Percentiles rank a stretch among this genome's conserved stretches.
Conservation (phyloP, 2,329 filamentous ascomycete species). For the Penicillium sp. region DNA sequence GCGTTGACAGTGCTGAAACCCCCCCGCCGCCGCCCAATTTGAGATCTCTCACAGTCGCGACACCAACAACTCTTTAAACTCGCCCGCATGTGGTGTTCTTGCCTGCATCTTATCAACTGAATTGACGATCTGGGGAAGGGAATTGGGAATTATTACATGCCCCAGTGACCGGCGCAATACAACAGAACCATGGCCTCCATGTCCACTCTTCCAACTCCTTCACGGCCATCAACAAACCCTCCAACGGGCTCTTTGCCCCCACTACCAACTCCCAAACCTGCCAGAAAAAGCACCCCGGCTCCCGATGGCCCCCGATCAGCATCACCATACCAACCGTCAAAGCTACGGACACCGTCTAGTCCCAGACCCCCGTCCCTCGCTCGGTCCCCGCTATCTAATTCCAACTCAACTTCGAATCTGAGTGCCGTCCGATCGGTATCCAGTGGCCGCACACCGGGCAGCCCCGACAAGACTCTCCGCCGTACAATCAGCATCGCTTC, state of each 20-base stretch:
- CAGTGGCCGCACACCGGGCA: conserved; percentile 58
- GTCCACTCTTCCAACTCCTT: conserved; percentile 70
- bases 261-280: conserved; percentile 73
- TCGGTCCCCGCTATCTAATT: conserved; percentile 55
- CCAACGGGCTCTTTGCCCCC: conserved; percentile 75
- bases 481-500: conserved; percentile 93
- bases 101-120: conserved; percentile 6
- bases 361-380: conserved; percentile 59
- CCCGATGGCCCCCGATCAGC: conserved; percentile 52
- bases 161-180: neutral
- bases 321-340: conserved; percentile 55
- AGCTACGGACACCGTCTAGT: conserved; percentile 65
- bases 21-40: conserved; percentile 2
- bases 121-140: conserved; percentile 9
- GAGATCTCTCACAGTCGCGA: conserved; percentile 1
- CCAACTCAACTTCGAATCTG: conserved; percentile 59
- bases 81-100: conserved; percentile 23
- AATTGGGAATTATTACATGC: neutral
- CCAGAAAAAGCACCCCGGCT: conserved; percentile 68
- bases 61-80: conserved; percentile 1
- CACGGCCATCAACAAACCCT: conserved; percentile 66
- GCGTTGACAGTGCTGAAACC: conserved; percentile 4
- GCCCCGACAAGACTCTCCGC: conserved; percentile 72
- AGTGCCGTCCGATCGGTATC: conserved; percentile 64
- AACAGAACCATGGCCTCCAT: conserved; percentile 41